Conservation (phyloP, 176 grass and related monocot genomes). For the Coix lacrymajobi region DNA sequence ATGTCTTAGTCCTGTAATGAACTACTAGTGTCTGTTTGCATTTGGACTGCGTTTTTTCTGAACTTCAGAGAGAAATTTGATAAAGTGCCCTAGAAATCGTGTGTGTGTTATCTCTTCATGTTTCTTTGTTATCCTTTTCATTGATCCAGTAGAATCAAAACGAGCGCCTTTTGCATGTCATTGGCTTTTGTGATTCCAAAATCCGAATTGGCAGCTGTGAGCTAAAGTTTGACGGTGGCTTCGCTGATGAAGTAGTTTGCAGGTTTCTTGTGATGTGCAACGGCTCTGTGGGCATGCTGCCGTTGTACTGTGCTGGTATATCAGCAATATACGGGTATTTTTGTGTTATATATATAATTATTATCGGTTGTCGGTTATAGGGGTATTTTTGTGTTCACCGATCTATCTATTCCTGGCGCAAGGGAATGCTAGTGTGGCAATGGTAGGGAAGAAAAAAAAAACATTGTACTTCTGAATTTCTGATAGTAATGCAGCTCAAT, state of each 20-base stretch:
- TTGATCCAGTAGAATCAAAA: background rate
- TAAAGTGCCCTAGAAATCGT: background rate
- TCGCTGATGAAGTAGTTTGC: background rate
- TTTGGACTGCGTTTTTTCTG: background rate
- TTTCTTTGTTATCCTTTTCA: background rate
- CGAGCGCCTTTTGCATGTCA: background rate
- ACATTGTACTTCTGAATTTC: background rate
- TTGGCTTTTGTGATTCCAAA: background rate
- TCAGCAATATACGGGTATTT: too few relatives aligned
- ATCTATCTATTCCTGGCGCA: background rate
- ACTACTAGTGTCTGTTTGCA: slow-evolving; percentile 19
- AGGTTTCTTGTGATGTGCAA: background rate
- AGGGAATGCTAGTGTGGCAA: background rate
- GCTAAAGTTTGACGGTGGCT: background rate
- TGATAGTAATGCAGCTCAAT: too few relatives aligned
- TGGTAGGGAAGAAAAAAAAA: background rate
- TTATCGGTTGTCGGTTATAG: background rate
- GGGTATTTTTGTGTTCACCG: too few relatives aligned
- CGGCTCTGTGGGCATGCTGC: background rate
- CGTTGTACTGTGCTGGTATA: background rate
- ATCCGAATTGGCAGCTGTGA: background rate
- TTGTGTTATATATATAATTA: too few relatives aligned
- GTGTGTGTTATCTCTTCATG: background rate
- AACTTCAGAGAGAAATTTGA: background rate
- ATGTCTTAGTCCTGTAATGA: slow-evolving; percentile 28